Evolutionary conservation across 768 basidiomycete species (phyloP).

Genomic region (Strobilomyces confusus): DNA sequence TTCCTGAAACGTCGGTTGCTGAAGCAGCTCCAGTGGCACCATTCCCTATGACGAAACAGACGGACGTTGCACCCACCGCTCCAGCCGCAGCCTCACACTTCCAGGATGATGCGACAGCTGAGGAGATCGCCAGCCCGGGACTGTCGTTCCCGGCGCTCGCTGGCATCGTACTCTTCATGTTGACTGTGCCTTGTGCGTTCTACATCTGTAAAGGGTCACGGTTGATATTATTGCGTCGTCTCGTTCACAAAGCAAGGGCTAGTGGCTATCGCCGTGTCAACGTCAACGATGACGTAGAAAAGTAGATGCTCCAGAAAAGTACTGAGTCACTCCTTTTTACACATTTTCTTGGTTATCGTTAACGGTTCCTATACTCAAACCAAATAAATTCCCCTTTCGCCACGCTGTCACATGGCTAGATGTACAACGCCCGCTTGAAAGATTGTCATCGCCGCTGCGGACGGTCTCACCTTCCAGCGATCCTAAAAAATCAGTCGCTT

Average conservation of each 20-base stretch:
- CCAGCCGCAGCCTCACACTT: background rate
- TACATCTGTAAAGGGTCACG: constrained; percentile 46
- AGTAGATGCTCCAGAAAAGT: constrained; percentile 27
- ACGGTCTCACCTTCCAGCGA: no score
- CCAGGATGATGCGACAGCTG: constrained; percentile 1
- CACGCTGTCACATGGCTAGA: background rate
- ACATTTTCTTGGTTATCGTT: background rate
- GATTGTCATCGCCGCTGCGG: no score
- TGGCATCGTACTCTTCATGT: constrained; percentile 32
- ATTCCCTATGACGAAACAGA: constrained; percentile 1
- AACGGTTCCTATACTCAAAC: background rate
- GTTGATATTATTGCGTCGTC: constrained; percentile 32
- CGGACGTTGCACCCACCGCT: background rate
- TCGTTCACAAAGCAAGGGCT: constrained; percentile 35
- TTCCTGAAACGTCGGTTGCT: constrained; percentile 11
- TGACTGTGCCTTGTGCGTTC: constrained; percentile 42
- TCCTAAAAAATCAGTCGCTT: no score
- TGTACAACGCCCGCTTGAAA: no score
- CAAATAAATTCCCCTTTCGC: background rate
- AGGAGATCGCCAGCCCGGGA: constrained; percentile 1
- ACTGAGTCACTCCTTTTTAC: background rate
- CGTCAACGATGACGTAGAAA: constrained; percentile 48
- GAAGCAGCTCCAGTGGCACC: constrained; percentile 10
- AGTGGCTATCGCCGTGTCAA: constrained; percentile 44
- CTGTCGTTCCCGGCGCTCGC: constrained; percentile 18